A percentile compares a stretch with the other conserved stretches of the same genome.
Conservation (phyloP, 2,329 filamentous ascomycete genomes). For the Berkeleyomyces rouxiae region DNA sequence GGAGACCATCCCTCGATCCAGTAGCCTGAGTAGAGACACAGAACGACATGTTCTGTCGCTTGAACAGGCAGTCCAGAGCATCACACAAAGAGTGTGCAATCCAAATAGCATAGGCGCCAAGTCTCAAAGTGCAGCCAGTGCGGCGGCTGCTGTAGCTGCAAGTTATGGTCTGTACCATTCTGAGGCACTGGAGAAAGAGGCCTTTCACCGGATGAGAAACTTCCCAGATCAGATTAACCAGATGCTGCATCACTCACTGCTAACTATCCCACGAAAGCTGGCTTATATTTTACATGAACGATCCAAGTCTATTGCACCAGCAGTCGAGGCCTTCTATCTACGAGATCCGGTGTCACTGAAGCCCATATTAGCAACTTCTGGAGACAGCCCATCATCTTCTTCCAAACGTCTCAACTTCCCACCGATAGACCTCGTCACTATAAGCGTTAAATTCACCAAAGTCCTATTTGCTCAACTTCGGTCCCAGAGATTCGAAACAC, state of each 20-base stretch:
- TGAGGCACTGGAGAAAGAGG: slow-evolving; percentile 63
- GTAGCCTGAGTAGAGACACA: background rate
- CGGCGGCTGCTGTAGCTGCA: background rate
- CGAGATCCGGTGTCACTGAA: slow-evolving; percentile 65
- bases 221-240: slow-evolving; percentile 62
- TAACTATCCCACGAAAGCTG: slow-evolving; percentile 65
- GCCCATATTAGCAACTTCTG: slow-evolving; percentile 37
- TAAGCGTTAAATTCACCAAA: slow-evolving; percentile 70
- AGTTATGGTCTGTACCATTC: slow-evolving; percentile 44
- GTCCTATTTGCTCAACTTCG: slow-evolving; percentile 81
- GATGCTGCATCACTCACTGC: slow-evolving; percentile 58
- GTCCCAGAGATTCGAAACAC: slow-evolving; percentile 64
- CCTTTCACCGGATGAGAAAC: slow-evolving; percentile 72
- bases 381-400: slow-evolving; percentile 21
- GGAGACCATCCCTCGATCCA: background rate
- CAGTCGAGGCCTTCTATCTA: slow-evolving; percentile 82
- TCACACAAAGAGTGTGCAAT: background rate
- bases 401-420: slow-evolving; percentile 42
- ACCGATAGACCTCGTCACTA: slow-evolving; percentile 61
- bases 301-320: slow-evolving; percentile 62
- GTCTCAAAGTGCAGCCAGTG: background rate
- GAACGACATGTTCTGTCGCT: background rate
- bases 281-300: slow-evolving; percentile 62
- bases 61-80: background rate
- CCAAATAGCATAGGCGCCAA: background rate